Base-by-base conservation (phyloP, 176 grass and related monocot species). In the Ensete ventricosum region DNA sequence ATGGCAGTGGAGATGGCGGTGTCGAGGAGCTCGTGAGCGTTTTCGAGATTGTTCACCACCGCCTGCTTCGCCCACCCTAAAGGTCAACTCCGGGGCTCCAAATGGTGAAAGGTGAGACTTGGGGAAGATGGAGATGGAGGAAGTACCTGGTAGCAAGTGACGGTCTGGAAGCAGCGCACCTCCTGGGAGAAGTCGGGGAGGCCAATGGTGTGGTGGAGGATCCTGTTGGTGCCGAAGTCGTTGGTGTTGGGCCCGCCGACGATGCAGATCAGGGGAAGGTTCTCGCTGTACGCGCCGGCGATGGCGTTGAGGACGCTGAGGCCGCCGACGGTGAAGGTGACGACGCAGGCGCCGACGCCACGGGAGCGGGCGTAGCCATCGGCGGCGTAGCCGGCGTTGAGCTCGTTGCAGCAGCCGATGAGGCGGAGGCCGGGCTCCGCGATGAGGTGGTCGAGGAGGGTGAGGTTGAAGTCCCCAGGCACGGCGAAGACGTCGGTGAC, bases 111-210 rank as follows among this genome's bases (percentile, higher is more conserved):
- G 21, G 2, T 22, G 60, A 9, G 60, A 64, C 13, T 62, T 1
- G 13, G 7, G 16, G 8, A 21, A 21, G n/a, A 62, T n/a, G 59
- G 16, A 22, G n/a, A 21, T 0, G 9, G 62, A 22, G 20, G 19
- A 64, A 27, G 62, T 60, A 92, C 89, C 89, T 89, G 86, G 86
- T 82, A 55, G 55, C 86, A 86, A 34, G 90, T 92, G 55, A 92
- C 78, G 9, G 86, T 29, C 82, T 89, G 90, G 90, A 89, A 92
- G 81, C 90, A 92, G 34, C 84, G 86, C 1, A 87, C 78, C 79
- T 89, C 90, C 86, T 92, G 90, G 1, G 90, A 89, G 82, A 92
- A 92, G 85, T 92, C 90, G 0, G 86, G 79, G 14, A 89, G 66
- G 11, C 90, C 90, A 55, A 89, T 89, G 79, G 90, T 89, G 79